Conservation (phyloP, 2,329 filamentous ascomycete genomes). For the Arthroderma sp. region DNA sequence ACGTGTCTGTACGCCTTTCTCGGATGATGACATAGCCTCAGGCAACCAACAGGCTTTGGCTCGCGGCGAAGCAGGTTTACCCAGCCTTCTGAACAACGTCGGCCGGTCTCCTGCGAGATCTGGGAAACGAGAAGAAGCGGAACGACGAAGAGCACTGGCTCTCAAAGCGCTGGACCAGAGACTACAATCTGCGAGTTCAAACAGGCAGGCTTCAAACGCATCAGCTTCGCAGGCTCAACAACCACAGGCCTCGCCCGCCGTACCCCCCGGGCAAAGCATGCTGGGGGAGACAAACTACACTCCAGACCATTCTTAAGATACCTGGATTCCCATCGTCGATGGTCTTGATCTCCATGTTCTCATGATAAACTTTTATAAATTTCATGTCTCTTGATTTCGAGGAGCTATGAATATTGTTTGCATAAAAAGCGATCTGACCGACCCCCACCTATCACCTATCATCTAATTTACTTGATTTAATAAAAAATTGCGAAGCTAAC, state of each 20-base stretch:
- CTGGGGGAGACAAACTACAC: conserved; percentile 59
- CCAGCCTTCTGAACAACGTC: conserved; percentile 42
- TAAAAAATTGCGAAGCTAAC: too few relatives aligned
- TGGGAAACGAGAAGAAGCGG: conserved; percentile 76
- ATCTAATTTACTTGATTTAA: too few relatives aligned
- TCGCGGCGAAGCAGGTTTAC: conserved; percentile 47
- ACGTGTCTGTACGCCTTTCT: conserved; percentile 73
- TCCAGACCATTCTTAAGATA: conserved; percentile 40
- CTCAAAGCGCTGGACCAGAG: conserved; percentile 86
- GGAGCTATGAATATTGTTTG: conserved; percentile 7
- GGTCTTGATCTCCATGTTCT: conserved; percentile 4
- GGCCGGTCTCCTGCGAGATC: conserved; percentile 32
- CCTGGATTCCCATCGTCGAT: neutral
- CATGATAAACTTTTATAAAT: neutral
- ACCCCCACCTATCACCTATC: too few relatives aligned
- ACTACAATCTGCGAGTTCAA: conserved; percentile 65
- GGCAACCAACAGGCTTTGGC: conserved; percentile 58
- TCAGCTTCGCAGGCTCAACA: conserved; percentile 35
- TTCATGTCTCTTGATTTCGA: neutral
- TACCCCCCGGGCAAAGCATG: conserved; percentile 44
- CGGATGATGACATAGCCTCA: conserved; percentile 62
- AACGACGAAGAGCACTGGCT: conserved; percentile 75
- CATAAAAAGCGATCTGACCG: conserved; percentile 3
- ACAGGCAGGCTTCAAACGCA: conserved; percentile 27
- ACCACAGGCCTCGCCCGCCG: conserved; percentile 43